Evolutionary conservation across 805 yeast species (phyloP).

Genomic region (Lachancea waltii): DNA sequence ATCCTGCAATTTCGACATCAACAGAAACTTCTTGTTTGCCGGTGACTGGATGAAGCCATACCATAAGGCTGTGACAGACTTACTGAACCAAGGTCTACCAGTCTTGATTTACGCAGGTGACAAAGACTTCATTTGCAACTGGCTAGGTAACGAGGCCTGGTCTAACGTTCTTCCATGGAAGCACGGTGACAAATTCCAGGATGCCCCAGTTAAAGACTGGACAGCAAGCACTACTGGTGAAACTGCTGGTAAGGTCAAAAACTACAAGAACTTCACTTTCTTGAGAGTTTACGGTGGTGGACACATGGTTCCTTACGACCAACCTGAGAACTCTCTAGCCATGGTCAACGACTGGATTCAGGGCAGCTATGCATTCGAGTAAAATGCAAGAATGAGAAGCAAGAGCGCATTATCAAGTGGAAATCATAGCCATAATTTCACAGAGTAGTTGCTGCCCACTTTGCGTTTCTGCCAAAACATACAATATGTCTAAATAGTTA

Average conservation of each 20-base stretch:
- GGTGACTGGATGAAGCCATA: constrained; percentile 94
- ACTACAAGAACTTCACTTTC: constrained; percentile 66
- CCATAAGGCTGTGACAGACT: constrained; percentile 63
- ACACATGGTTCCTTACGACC: constrained; percentile 93
- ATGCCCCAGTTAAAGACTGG: constrained; percentile 43
- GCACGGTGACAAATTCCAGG: constrained; percentile 46
- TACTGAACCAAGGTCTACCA: constrained; percentile 69
- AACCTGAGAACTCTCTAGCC: constrained; percentile 68
- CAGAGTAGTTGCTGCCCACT: too few species aligned
- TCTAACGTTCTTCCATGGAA: constrained; percentile 66
- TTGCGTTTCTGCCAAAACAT: too few species aligned
- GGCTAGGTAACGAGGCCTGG: constrained; percentile 94
- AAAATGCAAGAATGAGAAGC: too few species aligned
- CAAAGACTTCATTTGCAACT: constrained; percentile 92
- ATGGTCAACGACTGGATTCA: constrained; percentile 82
- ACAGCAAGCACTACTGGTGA: constrained; percentile 37
- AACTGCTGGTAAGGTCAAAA: constrained; percentile 62
- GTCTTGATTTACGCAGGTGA: constrained; percentile 92
- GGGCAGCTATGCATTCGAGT: constrained; percentile 44
- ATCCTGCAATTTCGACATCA: constrained; percentile 72
- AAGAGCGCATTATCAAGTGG: too few species aligned
- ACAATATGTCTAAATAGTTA: too few species aligned
- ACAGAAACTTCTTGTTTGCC: constrained; percentile 70
- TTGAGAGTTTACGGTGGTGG: constrained; percentile 85
- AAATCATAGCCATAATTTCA: too few species aligned